Evolutionary conservation across 306 rosid genomes (phyloP), one percentile per base, ranked within the genome.

Genomic region (Herpetospermum pedunculosum): DNA sequence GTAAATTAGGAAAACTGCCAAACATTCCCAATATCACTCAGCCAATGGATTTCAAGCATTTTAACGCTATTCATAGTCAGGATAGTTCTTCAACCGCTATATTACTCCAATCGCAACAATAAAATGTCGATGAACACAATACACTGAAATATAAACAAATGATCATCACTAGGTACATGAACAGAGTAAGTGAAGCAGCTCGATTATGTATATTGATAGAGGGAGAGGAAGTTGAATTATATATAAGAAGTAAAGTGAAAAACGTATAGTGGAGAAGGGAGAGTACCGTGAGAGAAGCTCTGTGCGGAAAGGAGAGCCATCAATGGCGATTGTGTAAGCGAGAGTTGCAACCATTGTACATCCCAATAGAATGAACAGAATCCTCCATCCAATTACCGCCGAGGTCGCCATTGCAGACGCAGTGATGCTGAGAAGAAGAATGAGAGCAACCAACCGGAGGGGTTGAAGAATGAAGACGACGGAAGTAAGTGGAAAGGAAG

Each of bases 251-350:
- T n/a, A 55, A 30, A 15, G 23, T 32, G 37, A n/a, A 29, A 53
- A 34, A 11, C 28, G 44, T 19, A 19, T 25, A 70, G 67, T 6
- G 54, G 15, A 48, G 63, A 58, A 57, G 50, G 79, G 79, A 47
- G 60, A 44, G 63, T 83, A 90, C 98, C 89, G 96, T 12, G 90
- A 84, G 64, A 88, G 84, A 72, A 85, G 82, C 0, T 89, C 81
- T 54, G 34, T 75, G 67, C 90, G 92, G 55, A 90, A 88, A 14
- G 96, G 98, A 77, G 19, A 69, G 8, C 96, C 98, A 54, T 87
- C 89, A 44, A 69, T 77, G 82, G 69, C 15, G 84, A 86, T 25
- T 21, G 93, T 87, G 85, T 81, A 90, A 34, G 77, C 67, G 68
- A 93, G 83, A 25, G 87, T 76, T 55, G 87, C 69, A 7, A 77